Conservation (phyloP, 345 rosid genomes). For the Turnera subulata region DNA sequence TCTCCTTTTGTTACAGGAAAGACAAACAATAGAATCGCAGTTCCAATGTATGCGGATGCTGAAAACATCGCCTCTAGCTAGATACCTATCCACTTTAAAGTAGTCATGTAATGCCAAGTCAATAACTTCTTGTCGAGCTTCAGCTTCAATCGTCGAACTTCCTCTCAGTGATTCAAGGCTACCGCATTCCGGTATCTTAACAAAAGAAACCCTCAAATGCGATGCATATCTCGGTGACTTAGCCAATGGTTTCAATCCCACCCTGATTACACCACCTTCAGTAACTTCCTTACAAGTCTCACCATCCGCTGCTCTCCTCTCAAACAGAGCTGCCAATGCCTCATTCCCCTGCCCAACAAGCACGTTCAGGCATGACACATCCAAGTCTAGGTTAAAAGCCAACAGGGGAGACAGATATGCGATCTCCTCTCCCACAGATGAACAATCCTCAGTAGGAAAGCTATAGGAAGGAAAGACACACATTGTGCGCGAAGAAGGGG, state of each 20-base stretch:
- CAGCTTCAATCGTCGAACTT: slow-evolving; percentile 59
- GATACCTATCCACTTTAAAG: slow-evolving; percentile 71
- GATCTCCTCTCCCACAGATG: slow-evolving; percentile 39
- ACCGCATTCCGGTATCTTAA: slow-evolving; percentile 93
- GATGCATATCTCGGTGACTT: slow-evolving; percentile 70
- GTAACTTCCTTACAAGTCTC: slow-evolving; percentile 23
- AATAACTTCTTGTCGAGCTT: slow-evolving; percentile 79
- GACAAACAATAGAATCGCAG: slow-evolving; percentile 69
- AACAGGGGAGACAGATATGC: slow-evolving; percentile 80
- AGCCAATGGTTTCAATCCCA: slow-evolving; percentile 52
- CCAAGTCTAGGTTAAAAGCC: slow-evolving; percentile 83
- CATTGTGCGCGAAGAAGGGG: slow-evolving; percentile 37
- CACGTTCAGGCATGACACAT: slow-evolving; percentile 61
- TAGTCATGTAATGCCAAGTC: slow-evolving; percentile 74
- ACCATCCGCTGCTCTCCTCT: slow-evolving; percentile 38
- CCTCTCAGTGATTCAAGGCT: slow-evolving; percentile 57
- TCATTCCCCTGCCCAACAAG: slow-evolving; percentile 58
- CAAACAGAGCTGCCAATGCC: slow-evolving; percentile 50
- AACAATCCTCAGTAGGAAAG: slow-evolving; percentile 25
- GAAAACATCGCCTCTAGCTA: slow-evolving; percentile 74
- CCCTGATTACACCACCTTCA: slow-evolving; percentile 34
- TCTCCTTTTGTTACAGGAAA: slow-evolving; percentile 57
- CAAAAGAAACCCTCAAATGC: slow-evolving; percentile 75
- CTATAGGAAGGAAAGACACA: slow-evolving; percentile 54
- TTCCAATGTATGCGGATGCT: slow-evolving; percentile 57